Evolutionary conservation across 495 filamentous ascomycete species (phyloP).

Genomic region (Paragyromitra xinjiangensis): DNA sequence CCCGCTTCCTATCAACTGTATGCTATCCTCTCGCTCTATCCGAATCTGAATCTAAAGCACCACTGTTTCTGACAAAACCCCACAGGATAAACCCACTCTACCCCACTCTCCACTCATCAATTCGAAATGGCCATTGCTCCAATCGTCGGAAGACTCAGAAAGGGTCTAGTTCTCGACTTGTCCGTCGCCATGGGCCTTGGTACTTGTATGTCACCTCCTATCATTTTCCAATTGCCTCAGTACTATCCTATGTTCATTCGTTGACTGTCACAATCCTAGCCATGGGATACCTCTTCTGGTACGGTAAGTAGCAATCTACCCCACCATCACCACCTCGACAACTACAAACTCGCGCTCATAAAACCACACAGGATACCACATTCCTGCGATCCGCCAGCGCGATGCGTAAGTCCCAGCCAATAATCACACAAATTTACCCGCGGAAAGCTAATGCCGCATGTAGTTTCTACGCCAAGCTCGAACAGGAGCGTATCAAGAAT

Average conservation of each 20-base stretch:
- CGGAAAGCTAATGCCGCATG: slow-evolving; percentile 10
- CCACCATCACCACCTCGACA: slow-evolving; percentile 18
- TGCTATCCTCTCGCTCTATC: slow-evolving; percentile 19
- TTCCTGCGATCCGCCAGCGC: slow-evolving; percentile 77
- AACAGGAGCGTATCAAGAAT: slow-evolving; percentile 64
- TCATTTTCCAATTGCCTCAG: background rate
- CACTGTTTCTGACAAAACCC: slow-evolving; percentile 66
- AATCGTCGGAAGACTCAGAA: slow-evolving; percentile 71
- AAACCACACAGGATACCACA: slow-evolving; percentile 71
- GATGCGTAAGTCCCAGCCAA: slow-evolving; percentile 61
- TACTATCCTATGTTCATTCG: background rate
- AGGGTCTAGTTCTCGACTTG: slow-evolving; percentile 78
- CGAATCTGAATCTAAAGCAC: slow-evolving; percentile 44
- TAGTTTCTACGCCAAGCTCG: slow-evolving; percentile 76
- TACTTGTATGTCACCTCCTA: slow-evolving; percentile 30
- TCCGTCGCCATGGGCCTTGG: slow-evolving; percentile 76
- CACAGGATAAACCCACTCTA: slow-evolving; percentile 60
- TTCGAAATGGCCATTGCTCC: slow-evolving; percentile 55
- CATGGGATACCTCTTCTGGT: slow-evolving; percentile 82
- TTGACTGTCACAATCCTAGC: slow-evolving; percentile 64
- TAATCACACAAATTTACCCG: background rate
- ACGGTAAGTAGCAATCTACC: slow-evolving; percentile 61
- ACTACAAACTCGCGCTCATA: slow-evolving; percentile 15
- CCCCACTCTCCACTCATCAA: slow-evolving; percentile 21
- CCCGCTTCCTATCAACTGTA: background rate